Conservation (phyloP, 345 rosid species). For the Citrus australasica region DNA sequence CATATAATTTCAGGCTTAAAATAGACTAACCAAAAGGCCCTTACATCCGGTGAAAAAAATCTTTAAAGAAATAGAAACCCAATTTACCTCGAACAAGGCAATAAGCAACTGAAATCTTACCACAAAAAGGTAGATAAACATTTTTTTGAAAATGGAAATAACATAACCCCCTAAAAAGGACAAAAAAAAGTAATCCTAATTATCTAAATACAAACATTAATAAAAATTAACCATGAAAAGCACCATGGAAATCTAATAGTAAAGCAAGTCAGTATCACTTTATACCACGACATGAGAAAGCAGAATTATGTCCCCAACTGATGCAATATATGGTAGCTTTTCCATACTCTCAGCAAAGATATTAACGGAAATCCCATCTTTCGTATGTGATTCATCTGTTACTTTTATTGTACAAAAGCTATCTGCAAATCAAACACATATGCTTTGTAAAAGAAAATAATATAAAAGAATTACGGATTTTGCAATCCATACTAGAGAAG, state of each 20-base stretch:
- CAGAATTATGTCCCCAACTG: slow-evolving; percentile 52
- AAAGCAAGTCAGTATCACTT: not conserved
- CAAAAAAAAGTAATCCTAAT: not conserved
- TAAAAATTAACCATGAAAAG: slow-evolving; percentile 1
- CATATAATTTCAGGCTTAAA: not conserved
- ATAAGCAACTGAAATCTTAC: not conserved
- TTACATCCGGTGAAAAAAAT: not conserved
- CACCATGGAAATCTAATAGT: not conserved
- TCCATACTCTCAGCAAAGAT: slow-evolving; percentile 37
- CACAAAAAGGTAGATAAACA: too few species aligned
- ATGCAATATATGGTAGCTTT: slow-evolving; percentile 48
- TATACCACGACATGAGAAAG: slow-evolving; percentile 60
- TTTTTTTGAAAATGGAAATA: too few species aligned
- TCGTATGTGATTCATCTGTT: slow-evolving; percentile 47
- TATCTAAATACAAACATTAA: slow-evolving; percentile 9
- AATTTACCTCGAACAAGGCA: not conserved
- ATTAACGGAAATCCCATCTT: slow-evolving; percentile 45
- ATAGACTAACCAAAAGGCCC: not conserved
- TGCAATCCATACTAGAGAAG: not conserved
- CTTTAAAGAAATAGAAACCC: not conserved
- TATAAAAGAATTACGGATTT: not conserved
- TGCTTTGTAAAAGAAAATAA: not conserved
- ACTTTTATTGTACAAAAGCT: slow-evolving; percentile 44
- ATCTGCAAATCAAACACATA: slow-evolving; percentile 38
- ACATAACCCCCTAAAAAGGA: too few species aligned